Percentiles rank a stretch among this genome's conserved stretches.
These are phyloP conservation scores for Takashimella tepidaria DNA, from an alignment of 1,284 basidiomycete species.

Conservation along the genomic window DNA sequence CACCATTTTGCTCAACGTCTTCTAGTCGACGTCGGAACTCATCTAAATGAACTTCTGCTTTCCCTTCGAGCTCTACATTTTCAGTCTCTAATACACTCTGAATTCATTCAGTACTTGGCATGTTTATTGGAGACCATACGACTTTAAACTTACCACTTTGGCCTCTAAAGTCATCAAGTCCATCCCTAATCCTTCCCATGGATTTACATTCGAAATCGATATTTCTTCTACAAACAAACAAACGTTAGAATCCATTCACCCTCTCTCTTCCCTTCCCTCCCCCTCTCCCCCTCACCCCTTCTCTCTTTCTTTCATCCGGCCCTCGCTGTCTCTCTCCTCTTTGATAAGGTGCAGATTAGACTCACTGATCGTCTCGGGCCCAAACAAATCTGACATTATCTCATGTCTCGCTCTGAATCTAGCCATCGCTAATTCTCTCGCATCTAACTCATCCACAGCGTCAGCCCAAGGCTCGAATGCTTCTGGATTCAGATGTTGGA, in stretches of 20 bases:
- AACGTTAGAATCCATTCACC: conserved; percentile 7
- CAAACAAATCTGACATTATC: conserved; percentile 40
- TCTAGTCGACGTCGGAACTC: conserved; percentile 17
- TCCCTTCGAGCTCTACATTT: conserved; percentile 35
- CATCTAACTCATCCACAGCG: conserved; percentile 40
- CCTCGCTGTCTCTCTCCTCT: no score
- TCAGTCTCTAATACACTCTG: conserved; percentile 28
- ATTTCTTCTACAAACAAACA: conserved; percentile 25
- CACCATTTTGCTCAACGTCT: conserved; percentile 1
- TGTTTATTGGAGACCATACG: no score
- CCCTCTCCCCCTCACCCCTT: background rate
- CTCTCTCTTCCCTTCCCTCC: background rate
- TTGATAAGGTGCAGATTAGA: background rate
- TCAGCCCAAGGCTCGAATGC: conserved; percentile 42
- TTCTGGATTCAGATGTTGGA: background rate
- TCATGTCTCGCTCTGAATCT: conserved; percentile 41
- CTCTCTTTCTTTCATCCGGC: background rate
- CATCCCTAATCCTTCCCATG: conserved; percentile 35
- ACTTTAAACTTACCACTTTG: conserved; percentile 39
- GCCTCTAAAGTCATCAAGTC: conserved; percentile 34
- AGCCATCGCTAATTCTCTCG: conserved; percentile 40
- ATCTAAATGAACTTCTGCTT: conserved; percentile 20
- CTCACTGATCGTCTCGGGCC: conserved; percentile 41
- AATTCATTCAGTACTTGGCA: background rate
- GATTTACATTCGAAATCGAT: conserved; percentile 18